Percentiles rank a stretch among this genome's conserved stretches.
These are phyloP conservation scores for Turritis glabra DNA, from an alignment of 345 rosid genomes.

Conservation along the genomic window DNA sequence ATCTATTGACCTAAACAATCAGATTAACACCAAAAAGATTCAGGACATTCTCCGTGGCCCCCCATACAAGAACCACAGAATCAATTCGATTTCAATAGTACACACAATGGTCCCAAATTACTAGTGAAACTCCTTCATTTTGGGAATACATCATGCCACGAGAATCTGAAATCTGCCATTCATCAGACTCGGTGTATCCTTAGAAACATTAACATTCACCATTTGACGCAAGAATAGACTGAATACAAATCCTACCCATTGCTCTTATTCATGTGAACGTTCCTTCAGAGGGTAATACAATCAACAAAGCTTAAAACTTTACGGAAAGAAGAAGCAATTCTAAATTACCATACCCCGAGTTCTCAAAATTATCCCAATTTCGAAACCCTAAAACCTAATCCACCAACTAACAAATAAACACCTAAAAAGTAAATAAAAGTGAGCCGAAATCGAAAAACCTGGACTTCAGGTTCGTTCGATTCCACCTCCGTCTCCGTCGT, in stretches of 20 bases:
- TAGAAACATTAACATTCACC: neutral
- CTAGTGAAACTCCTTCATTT: neutral
- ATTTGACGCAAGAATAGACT: neutral
- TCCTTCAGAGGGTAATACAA: neutral
- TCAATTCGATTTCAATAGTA: neutral
- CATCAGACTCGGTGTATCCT: neutral
- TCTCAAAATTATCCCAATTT: neutral
- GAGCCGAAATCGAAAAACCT: constrained; percentile 47
- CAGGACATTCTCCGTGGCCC: neutral
- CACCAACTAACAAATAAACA: neutral
- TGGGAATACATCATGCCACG: neutral
- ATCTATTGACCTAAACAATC: neutral
- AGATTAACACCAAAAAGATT: neutral
- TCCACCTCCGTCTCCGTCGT: constrained; percentile 52
- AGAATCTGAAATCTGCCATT: neutral
- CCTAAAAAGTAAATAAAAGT: neutral
- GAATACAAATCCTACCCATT: neutral
- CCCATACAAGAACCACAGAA: neutral
- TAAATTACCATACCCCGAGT: neutral
- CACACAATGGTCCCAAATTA: neutral
- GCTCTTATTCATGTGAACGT: neutral
- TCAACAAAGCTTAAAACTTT: constrained; percentile 22
- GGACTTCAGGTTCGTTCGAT: constrained; percentile 54
- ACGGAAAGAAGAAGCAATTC: neutral
- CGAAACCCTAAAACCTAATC: constrained; percentile 15